These are phyloP conservation scores for Yamadazyma friedrichii DNA, from an alignment of 1,139 yeast genomes.

Conservation along the genomic window DNA sequence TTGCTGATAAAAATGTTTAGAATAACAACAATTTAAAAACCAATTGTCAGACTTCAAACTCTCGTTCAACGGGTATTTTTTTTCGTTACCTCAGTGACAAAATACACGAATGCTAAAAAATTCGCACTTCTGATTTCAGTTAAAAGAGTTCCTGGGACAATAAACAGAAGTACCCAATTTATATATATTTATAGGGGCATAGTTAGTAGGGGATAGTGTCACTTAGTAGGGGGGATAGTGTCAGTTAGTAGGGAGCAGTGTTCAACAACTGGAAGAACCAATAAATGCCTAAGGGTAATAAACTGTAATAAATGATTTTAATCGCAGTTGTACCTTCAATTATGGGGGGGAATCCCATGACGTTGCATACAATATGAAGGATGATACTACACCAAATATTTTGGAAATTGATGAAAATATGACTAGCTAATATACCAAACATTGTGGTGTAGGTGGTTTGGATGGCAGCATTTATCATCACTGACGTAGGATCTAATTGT, in stretches of 20 bases:
- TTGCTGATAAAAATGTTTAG: too few species aligned
- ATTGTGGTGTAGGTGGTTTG: constrained; percentile 74
- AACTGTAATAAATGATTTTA: constrained; percentile 8
- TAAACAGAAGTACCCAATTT: too few species aligned
- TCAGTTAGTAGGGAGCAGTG: not conserved
- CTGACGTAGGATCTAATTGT: constrained; percentile 3
- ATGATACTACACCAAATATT: constrained; percentile 63
- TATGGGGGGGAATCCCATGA: constrained; percentile 68
- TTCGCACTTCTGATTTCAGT: constrained; percentile 5
- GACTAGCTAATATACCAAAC: constrained; percentile 77
- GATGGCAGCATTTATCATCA: constrained; percentile 22
- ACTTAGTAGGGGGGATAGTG: not conserved
- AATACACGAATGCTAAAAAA: constrained; percentile 5
- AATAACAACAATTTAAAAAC: too few species aligned
- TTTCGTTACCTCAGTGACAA: constrained; percentile 5
- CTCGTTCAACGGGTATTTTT: constrained; percentile 2
- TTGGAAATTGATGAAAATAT: constrained; percentile 50
- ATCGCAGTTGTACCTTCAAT: constrained; percentile 8
- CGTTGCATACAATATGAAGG: constrained; percentile 74
- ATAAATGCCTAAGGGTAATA: constrained; percentile 7
- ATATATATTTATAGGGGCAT: not conserved
- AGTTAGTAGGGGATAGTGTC: too few species aligned
- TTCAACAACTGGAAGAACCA: constrained; percentile 3
- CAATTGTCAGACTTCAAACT: not conserved
- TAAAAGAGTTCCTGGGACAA: constrained; percentile 1